Conservation (phyloP, 148 eudicot species). For the Camellia lanceoleosa region DNA sequence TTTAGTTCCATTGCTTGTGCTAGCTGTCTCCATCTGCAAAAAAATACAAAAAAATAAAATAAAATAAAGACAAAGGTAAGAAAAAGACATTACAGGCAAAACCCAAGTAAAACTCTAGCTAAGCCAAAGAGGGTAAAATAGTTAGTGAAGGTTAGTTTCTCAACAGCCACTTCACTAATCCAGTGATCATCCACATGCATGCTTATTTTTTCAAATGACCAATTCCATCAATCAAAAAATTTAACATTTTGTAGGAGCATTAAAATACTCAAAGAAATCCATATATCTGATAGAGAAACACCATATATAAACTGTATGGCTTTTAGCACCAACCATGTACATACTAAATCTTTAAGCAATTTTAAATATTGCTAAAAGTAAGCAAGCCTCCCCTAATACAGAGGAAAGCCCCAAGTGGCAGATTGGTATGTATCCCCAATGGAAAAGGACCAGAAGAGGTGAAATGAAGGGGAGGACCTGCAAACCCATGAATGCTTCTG, state of each 20-base stretch:
- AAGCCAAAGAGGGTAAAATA: background rate
- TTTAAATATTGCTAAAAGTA: background rate
- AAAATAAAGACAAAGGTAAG: background rate
- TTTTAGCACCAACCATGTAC: background rate
- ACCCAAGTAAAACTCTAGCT: conserved; percentile 10
- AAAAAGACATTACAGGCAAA: background rate
- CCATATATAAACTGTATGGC: background rate
- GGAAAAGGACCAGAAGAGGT: background rate
- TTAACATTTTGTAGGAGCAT: background rate
- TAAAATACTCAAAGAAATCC: background rate
- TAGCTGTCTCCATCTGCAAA: conserved; percentile 92
- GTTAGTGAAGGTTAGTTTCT: conserved; percentile 4
- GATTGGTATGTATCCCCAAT: background rate
- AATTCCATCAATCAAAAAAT: conserved; percentile 1
- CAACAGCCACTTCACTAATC: background rate
- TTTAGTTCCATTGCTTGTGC: conserved; percentile 65
- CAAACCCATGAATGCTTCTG: conserved; percentile 84
- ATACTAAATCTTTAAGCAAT: background rate
- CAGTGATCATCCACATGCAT: background rate
- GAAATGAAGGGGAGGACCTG: conserved; percentile 47
- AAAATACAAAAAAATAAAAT: background rate
- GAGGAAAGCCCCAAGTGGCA: conserved; percentile 6
- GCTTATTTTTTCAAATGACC: background rate
- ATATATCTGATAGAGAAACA: background rate
- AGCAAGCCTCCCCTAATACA: background rate